Conservation (phyloP, 768 basidiomycete genomes). For the Suillus americanus region DNA sequence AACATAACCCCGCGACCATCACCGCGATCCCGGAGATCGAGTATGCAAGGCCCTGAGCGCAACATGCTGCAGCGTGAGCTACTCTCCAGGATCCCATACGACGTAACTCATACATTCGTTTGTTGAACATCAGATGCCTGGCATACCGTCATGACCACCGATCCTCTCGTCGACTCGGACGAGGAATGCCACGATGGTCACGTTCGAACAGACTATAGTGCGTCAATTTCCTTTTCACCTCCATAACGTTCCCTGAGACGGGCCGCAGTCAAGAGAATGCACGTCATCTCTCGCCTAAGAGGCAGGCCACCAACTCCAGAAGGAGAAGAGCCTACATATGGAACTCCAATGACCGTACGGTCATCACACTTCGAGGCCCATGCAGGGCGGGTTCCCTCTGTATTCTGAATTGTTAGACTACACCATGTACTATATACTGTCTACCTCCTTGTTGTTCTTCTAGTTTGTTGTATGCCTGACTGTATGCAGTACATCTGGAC, state of each 20-base stretch:
- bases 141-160: conserved; percentile 63
- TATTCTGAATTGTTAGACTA: conserved; percentile 1
- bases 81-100: conserved; percentile 5
- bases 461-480: conserved; percentile 8
- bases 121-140: conserved; percentile 57
- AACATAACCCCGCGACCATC: conserved; percentile 23
- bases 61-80: conserved; percentile 69
- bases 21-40: conserved; percentile 22
- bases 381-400: conserved; percentile 3
- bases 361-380: background rate
- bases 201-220: conserved; percentile 65
- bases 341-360: conserved; percentile 1
- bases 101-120: background rate
- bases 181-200: conserved; percentile 68
- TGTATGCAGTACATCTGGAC: conserved; percentile 1
- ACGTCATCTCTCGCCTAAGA: conserved; percentile 57
- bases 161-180: conserved; percentile 77
- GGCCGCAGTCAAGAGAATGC: conserved; percentile 54
- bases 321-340: conserved; percentile 25
- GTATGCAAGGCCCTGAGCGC: conserved; percentile 35
- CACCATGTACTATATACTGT: background rate
- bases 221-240: conserved; percentile 14
- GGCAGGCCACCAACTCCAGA: conserved; percentile 60
- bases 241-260: conserved; percentile 11
- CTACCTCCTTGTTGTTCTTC: background rate